These are phyloP conservation scores for Colletotrichum viniferum DNA, from an alignment of 2,329 filamentous ascomycete species.

Conservation along the genomic window DNA sequence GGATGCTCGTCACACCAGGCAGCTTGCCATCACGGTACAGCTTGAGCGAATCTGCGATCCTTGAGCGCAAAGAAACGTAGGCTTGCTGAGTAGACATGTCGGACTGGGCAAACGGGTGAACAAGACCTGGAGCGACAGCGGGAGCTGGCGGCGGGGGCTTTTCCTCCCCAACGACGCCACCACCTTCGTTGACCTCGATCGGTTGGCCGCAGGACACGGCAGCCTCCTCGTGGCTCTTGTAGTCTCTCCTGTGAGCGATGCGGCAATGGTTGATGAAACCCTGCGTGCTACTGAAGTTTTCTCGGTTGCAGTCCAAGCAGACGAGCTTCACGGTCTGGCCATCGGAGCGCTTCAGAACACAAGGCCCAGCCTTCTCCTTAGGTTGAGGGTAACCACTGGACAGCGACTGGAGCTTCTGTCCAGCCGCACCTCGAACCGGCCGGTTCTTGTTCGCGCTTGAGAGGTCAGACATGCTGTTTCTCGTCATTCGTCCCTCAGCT, in stretches of 20 bases:
- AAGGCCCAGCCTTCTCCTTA: slow-evolving; percentile 84
- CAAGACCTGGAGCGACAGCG: slow-evolving; percentile 50
- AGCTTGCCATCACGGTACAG: slow-evolving; percentile 57
- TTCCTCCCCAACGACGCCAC: slow-evolving; percentile 39
- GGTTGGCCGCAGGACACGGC: slow-evolving; percentile 86
- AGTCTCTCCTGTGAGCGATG: slow-evolving; percentile 91
- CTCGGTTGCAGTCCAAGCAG: slow-evolving; percentile 85
- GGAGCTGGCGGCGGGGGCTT: slow-evolving; percentile 16
- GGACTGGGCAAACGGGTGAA: slow-evolving; percentile 65
- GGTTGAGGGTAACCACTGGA: slow-evolving; percentile 72
- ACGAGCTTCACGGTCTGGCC: slow-evolving; percentile 87
- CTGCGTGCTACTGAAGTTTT: slow-evolving; percentile 94
- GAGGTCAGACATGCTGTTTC: slow-evolving; percentile 71
- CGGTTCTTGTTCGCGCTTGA: slow-evolving; percentile 53
- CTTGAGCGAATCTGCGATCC: slow-evolving; percentile 59
- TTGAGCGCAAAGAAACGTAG: slow-evolving; percentile 52
- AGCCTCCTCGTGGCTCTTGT: slow-evolving; percentile 94
- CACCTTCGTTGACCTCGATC: slow-evolving; percentile 71
- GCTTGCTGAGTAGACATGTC: slow-evolving; percentile 60
- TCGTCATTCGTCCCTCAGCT: slow-evolving; percentile 77
- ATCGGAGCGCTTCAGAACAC: slow-evolving; percentile 85
- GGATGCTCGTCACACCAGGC: slow-evolving; percentile 51
- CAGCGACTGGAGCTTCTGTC: slow-evolving; percentile 71
- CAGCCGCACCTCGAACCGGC: slow-evolving; percentile 51
- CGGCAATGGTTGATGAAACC: slow-evolving; percentile 99